These are phyloP conservation scores for Aspergillus cristatus DNA, from an alignment of 495 filamentous ascomycete genomes.

Conservation along the genomic window DNA sequence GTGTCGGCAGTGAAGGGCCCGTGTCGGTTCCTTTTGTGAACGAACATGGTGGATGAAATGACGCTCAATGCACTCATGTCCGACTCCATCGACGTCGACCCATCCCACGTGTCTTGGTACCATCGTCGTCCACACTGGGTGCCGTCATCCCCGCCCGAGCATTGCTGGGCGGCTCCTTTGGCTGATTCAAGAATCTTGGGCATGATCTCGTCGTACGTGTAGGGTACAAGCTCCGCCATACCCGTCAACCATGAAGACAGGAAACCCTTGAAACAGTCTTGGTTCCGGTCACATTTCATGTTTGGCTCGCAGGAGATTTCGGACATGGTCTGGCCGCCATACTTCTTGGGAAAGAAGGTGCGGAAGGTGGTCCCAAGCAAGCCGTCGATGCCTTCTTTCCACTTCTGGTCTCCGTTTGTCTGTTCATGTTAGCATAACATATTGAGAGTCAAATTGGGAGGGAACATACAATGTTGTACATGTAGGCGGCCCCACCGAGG, in stretches of 20 bases:
- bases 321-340: conserved; percentile 44
- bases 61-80: conserved; percentile 53
- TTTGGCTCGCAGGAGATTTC: conserved; percentile 63
- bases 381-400: conserved; percentile 49
- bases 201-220: conserved; percentile 44
- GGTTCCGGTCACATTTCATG: conserved; percentile 59
- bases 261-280: conserved; percentile 68
- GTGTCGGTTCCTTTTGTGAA: conserved; percentile 26
- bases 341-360: conserved; percentile 47
- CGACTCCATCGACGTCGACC: conserved; percentile 42
- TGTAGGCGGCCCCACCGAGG: conserved; percentile 62
- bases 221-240: conserved; percentile 57
- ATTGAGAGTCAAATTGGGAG: not conserved
- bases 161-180: conserved; percentile 50
- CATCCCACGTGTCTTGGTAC: conserved; percentile 38
- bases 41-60: conserved; percentile 43
- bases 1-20: conserved; percentile 45
- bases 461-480: conserved; percentile 58
- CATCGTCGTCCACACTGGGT: conserved; percentile 42
- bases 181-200: conserved; percentile 48
- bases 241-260: conserved; percentile 61
- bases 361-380: conserved; percentile 40
- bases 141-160: conserved; percentile 44
- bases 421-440: conserved; percentile 3
- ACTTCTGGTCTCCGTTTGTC: conserved; percentile 37